Evolutionary conservation across 1,284 basidiomycete species (phyloP).

Genomic region (Phellopilus nigrolimitatus): DNA sequence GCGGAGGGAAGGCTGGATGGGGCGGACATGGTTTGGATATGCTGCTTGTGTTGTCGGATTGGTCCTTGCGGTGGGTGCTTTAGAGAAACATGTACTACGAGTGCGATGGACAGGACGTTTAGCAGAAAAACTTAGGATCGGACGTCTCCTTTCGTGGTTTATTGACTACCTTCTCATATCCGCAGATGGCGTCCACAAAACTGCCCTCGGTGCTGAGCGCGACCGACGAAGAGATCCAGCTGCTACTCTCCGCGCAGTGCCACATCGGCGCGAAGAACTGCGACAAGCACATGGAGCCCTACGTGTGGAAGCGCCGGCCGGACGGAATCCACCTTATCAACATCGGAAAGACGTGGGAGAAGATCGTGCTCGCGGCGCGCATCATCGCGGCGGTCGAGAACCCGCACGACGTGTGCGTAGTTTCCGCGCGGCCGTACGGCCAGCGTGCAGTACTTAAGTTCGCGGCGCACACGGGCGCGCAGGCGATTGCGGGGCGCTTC

Average conservation of each 20-base stretch:
- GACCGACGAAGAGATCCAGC: conserved; percentile 96
- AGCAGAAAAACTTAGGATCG: not conserved
- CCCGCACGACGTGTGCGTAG: conserved; percentile 96
- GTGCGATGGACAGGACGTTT: not conserved
- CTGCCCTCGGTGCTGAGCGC: conserved; percentile 89
- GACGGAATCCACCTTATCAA: conserved; percentile 98
- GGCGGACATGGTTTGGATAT: not conserved
- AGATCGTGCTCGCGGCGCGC: conserved; percentile 92
- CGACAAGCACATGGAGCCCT: conserved; percentile 97
- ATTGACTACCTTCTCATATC: not conserved
- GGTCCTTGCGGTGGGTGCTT: no score
- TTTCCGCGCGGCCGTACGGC: conserved; percentile 96
- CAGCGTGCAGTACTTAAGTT: conserved; percentile 99
- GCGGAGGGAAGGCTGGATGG: not conserved
- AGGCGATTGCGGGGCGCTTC: conserved; percentile 98
- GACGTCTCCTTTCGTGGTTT: not conserved
- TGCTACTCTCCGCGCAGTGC: conserved; percentile 91
- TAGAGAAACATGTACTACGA: not conserved
- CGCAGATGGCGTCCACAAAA: conserved; percentile 66
- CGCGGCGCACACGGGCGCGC: conserved; percentile 95
- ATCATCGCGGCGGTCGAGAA: conserved; percentile 95
- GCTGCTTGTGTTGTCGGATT: not conserved
- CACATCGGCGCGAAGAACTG: conserved; percentile 99
- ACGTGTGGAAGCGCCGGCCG: conserved; percentile 94
- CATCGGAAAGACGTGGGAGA: conserved; percentile 99